phyloP scores from a whole-genome alignment of 352 stramenopile genomes.

The Globisporangium alternatum region DNA sequence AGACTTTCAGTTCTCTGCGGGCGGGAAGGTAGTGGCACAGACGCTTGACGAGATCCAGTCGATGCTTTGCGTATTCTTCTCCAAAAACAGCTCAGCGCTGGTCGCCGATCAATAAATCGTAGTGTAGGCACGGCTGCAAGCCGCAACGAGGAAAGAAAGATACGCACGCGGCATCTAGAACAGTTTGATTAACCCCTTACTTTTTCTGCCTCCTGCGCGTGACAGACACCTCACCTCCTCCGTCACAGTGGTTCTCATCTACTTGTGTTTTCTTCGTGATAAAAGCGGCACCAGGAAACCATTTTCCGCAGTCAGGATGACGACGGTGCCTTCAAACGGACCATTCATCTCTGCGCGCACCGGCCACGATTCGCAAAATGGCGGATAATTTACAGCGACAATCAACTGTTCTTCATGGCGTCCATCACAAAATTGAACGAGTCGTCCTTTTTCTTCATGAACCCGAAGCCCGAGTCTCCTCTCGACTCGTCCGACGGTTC shows the following conservation, averaged over 20 bases:
- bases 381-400: constrained; percentile 55
- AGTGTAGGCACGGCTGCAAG: background rate
- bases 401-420: constrained; percentile 86
- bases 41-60: constrained; percentile 9
- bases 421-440: constrained; percentile 90
- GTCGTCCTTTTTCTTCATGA: constrained; percentile 88
- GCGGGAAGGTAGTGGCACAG: constrained; percentile 3
- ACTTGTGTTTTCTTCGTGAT: constrained; percentile 5
- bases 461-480: constrained; percentile 69
- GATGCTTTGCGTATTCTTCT: constrained; percentile 1
- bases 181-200: constrained; percentile 11
- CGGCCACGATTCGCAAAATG: constrained; percentile 15
- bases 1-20: constrained; percentile 2
- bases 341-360: background rate
- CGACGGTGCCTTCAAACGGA: constrained; percentile 3
- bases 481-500: constrained; percentile 62
- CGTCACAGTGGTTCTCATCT: background rate
- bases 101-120: background rate
- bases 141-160: background rate
- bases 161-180: constrained; percentile 6
- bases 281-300: constrained; percentile 1
- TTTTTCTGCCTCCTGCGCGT: background rate
- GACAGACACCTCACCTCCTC: background rate
- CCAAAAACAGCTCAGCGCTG: background rate
- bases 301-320: background rate